Base-by-base conservation (phyloP, 164 flowering plant species). In the Annona squamosa region DNA sequence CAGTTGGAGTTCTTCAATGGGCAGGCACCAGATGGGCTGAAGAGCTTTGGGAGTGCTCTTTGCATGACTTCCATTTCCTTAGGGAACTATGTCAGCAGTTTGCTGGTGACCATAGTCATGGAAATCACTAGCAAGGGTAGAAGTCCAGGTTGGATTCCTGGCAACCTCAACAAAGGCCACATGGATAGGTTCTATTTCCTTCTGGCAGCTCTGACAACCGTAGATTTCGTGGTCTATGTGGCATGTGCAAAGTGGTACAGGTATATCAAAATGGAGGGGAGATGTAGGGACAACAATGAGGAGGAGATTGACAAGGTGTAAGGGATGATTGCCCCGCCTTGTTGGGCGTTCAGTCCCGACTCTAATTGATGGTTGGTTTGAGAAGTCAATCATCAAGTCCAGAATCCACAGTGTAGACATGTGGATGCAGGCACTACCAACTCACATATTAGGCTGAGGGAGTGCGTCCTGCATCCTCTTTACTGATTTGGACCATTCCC, bases 41-140 rank as follows among this genome's bases (percentile, higher is more conserved):
- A 92, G 81, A 91, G 97, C 80, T 92, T 94, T 37, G 98, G 97
- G 10, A 92, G 97, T 74, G 97, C 97, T 9, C 94, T 94, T 41
- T 89, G 94, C 79, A 92, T 90, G 94, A 89, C 94, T 9, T 92
- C 98, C 4, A 92, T 92, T 68, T 94, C 97, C 2, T 82, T 94
- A 0, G 97, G 98, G 65, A 94, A 94, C 79, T 94, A 87, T 48
- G 91, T 88, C n/a, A 92, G 98, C 47, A 89, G 89, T 84, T 79
- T 94, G 80, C 75, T 94, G 0, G 91, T 91, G 63, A 84, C 85
- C 10, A 77, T 92, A 59, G 94, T 94, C 5, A 90, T 89, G 94
- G 85, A 90, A 77, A 82, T 94, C 63, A 89, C 98, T 0, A 80
- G 87, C 0, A 76, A 46, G 42, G 88, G 83, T 65, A 73, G 86